phyloP scores from a whole-genome alignment of 148 eudicot genomes.

The Camellia sinensis region DNA sequence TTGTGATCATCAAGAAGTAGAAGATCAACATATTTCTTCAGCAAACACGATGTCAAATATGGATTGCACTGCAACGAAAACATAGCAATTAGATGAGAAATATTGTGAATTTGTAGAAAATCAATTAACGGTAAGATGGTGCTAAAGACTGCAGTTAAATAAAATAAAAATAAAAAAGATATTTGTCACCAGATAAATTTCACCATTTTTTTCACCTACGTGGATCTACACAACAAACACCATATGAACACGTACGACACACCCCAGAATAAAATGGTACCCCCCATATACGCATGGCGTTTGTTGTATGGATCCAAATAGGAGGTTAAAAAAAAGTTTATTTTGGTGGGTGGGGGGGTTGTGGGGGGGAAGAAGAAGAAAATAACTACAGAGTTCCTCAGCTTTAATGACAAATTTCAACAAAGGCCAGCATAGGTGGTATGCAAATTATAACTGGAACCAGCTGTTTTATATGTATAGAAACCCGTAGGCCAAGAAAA shows the following conservation, averaged over 20 bases:
- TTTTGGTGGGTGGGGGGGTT: no score
- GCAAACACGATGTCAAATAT: conserved; percentile 65
- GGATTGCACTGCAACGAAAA: conserved; percentile 51
- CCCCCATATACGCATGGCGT: no score
- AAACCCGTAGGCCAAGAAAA: neutral
- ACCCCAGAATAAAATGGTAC: no score
- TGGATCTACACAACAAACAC: no score
- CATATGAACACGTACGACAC: no score
- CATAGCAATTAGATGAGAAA: neutral
- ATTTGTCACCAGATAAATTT: no score
- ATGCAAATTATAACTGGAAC: neutral
- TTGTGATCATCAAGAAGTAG: neutral
- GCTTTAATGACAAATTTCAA: neutral
- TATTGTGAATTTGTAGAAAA: neutral
- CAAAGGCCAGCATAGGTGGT: neutral
- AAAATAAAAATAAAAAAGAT: no score
- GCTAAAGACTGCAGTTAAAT: neutral
- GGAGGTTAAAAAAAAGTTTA: no score
- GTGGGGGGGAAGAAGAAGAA: no score
- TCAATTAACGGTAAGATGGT: neutral
- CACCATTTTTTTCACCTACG: no score
- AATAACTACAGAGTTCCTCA: neutral
- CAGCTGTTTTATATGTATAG: neutral
- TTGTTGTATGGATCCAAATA: no score
- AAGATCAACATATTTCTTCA: conserved; percentile 49